Evolutionary conservation across 768 basidiomycete genomes (phyloP), one percentile per base, ranked within the genome.

Genomic region (Hericium erinaceus): DNA sequence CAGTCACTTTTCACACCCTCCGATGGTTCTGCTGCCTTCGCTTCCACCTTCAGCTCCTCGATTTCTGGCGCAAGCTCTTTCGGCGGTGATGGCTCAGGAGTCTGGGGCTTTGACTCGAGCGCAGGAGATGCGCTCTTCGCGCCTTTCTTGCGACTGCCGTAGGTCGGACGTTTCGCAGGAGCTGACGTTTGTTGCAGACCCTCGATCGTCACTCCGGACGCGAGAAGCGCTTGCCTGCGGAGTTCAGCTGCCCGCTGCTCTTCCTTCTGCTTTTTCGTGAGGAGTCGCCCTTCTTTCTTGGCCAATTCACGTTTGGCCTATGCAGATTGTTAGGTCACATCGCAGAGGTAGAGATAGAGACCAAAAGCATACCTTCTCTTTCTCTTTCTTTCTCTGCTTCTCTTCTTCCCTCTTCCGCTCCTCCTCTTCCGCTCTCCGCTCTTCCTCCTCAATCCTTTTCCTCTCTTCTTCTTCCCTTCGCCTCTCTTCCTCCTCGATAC

Each of bases 191-290:
- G 81, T 56, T 92, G 87, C 18, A 98, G 75, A 59, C 92, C 97
- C 65, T 95, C 94, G 59, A 99, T 88, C 64, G 86, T 85, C 51
- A 89, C 88, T 52, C 93, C 94, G 39, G 90, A 88, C 18, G 90
- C 87, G 52, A 98, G 77, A 54, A 98, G 80, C 2, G 95, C 95
- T 68, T 95, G 83, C 68, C 85, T 89, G 57, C 94, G 85, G 33
- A 92, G 82, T 69, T 98, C 95, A 2, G 92, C 94, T 62, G 85
- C 88, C 20, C 89, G 89, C 64, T 80, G 85, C 69, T 98, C 95
- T 66, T 92, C 89, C 71, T 93, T 95, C 70, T 98, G 95, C 72
- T 95, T 97, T 71, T 95, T 94, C n/a, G 95, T 98, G 52, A 98
- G 78, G 24, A 95, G 74, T 49, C 89, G 83, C 22, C 97, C 97